These are phyloP conservation scores for Pestalotiopsis sp. DNA, from an alignment of 2,329 filamentous ascomycete species.

Conservation along the genomic window DNA sequence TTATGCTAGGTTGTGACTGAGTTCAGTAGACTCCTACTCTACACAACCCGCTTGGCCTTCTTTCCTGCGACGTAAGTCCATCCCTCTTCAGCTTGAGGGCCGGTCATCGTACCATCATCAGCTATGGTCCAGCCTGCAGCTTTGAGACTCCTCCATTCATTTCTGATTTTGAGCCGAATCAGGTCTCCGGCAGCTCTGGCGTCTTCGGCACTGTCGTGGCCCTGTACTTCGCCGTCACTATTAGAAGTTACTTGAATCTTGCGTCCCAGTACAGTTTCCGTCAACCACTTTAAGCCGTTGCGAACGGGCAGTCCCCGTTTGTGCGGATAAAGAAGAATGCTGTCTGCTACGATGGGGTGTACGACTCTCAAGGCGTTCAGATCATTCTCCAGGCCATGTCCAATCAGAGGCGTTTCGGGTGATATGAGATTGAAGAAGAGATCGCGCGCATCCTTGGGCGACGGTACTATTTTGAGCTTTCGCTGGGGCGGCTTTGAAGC, in stretches of 20 bases:
- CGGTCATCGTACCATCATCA: constrained; percentile 49
- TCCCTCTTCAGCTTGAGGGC: constrained; percentile 37
- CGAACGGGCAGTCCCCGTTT: constrained; percentile 75
- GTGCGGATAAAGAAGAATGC: constrained; percentile 82
- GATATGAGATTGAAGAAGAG: constrained; percentile 78
- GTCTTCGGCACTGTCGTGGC: constrained; percentile 93
- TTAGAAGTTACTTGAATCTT: constrained; percentile 74
- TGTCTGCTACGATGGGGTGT: constrained; percentile 85
- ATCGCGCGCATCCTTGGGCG: constrained; percentile 73
- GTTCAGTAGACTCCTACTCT: background rate
- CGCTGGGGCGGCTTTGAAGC: constrained; percentile 34
- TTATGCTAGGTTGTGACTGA: too few species aligned
- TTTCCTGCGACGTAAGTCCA: constrained; percentile 25
- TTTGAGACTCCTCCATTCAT: constrained; percentile 71
- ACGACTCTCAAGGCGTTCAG: constrained; percentile 84
- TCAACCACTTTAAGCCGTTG: constrained; percentile 75
- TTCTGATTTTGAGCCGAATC: constrained; percentile 70
- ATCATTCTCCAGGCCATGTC: constrained; percentile 95
- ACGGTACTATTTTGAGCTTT: constrained; percentile 72
- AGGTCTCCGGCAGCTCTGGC: constrained; percentile 87
- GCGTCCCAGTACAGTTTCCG: constrained; percentile 68
- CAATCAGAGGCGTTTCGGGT: constrained; percentile 81
- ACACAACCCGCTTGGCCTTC: constrained; percentile 20
- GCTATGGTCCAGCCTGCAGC: constrained; percentile 66
- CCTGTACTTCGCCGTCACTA: constrained; percentile 48